phyloP scores from a whole-genome alignment of 345 rosid genomes.

The Trapa incisa region DNA sequence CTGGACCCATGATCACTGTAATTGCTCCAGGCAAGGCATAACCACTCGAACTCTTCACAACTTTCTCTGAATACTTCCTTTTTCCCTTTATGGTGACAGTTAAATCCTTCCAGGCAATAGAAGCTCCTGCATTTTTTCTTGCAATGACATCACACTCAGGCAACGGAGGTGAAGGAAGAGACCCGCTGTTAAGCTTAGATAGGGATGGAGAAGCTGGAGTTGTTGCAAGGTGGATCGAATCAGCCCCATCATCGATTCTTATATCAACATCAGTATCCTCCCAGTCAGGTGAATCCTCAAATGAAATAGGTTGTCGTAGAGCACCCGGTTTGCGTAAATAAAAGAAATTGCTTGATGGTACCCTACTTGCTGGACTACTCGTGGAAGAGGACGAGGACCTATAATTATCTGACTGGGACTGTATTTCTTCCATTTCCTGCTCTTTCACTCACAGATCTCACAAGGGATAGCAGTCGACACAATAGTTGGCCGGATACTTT shows the following conservation, averaged over 20 bases:
- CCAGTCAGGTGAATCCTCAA: constrained; percentile 99
- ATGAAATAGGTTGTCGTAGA: constrained; percentile 82
- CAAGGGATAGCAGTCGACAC: neutral
- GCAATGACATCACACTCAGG: constrained; percentile 43
- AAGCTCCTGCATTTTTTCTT: constrained; percentile 81
- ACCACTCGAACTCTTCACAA: constrained; percentile 85
- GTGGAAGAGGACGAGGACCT: constrained; percentile 97
- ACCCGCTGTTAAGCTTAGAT: constrained; percentile 75
- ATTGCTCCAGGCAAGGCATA: constrained; percentile 94
- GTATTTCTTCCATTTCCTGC: constrained; percentile 84
- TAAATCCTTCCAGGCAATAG: constrained; percentile 89
- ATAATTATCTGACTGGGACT: constrained; percentile 78
- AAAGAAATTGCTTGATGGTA: constrained; percentile 89
- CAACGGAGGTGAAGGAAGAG: constrained; percentile 68
- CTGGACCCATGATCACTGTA: constrained; percentile 99
- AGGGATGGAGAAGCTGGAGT: constrained; percentile 78
- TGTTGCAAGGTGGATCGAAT: constrained; percentile 61
- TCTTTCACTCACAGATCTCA: neutral
- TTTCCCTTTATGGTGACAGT: constrained; percentile 82
- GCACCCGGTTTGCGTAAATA: constrained; percentile 90
- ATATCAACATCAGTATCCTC: constrained; percentile 75
- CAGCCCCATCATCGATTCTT: constrained; percentile 70
- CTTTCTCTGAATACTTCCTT: constrained; percentile 82
- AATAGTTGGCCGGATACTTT: neutral
- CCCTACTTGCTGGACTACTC: constrained; percentile 94